Evolutionary conservation across 306 rosid genomes (phyloP), one percentile per base, ranked within the genome.

Genomic region (Glycyrrhiza uralensis): DNA sequence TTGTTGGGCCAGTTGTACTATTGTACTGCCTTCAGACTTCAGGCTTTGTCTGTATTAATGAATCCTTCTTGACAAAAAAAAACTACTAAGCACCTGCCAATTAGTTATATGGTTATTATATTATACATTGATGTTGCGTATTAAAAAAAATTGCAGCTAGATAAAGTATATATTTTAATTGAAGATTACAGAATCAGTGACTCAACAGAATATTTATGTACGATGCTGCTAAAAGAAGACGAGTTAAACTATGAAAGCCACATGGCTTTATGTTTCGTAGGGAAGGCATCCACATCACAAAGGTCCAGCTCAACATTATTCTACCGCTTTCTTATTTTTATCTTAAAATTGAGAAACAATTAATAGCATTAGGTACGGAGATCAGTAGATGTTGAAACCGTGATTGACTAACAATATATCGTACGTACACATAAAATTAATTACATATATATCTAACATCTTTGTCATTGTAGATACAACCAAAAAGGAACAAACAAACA

Each of bases 401-500:
- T 49, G 63, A 74, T 61, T 74, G 71, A 73, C 62, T 42, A 7
- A 32, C 6, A 18, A 58, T 19, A 26, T 11, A 72, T 18, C 14
- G 9, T n/a, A 54, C 28, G 65, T 38, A 55, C 52, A 36, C 26
- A 57, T 15, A 0, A 23, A 11, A 42, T 71, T 42, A 71, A 41
- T 46, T 52, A 52, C n/a, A n/a, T n/a, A n/a, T n/a, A n/a, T n/a
- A n/a, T 54, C 24, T 38, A 51, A 61, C 24, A 45, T 45, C 45
- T 3, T 6, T 17, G 77, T 70, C 59, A 80, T 76, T 44, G 35
- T 35, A 50, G 33, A 73, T 80, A 68, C 39, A 39, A 76, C 67
- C 86, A 68, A 56, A 32, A 67, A 67, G 67, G 72, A 78, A 30
- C 45, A 57, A 69, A 30, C 45, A 57, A 69, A 69, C 60, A 71